Conservation (phyloP, 192 early-diverging fungal species). For the Coemansia sp. region DNA sequence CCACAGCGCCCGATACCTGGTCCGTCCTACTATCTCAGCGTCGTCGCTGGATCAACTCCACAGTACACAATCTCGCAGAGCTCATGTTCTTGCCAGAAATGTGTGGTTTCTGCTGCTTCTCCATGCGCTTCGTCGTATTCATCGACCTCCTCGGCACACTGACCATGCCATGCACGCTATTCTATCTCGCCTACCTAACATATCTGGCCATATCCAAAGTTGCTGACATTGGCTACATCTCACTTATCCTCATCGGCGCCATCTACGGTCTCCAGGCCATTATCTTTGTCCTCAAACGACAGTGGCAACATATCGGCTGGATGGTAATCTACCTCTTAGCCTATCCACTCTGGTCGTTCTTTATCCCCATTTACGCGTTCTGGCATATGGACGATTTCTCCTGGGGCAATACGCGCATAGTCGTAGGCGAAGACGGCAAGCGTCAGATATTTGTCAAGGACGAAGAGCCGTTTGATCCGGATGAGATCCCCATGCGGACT, state of each 20-base stretch:
- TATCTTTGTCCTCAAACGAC: constrained; percentile 86
- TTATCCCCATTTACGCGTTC: constrained; percentile 91
- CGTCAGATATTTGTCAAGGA: constrained; percentile 64
- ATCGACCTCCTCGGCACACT: constrained; percentile 95
- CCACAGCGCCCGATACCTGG: constrained; percentile 96
- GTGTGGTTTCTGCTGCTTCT: constrained; percentile 98
- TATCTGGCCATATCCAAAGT: constrained; percentile 65
- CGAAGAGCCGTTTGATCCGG: constrained; percentile 78
- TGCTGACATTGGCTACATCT: constrained; percentile 73
- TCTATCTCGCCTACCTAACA: constrained; percentile 87
- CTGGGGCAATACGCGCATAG: constrained; percentile 97
- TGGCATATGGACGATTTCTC: constrained; percentile 99
- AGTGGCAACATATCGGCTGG: constrained; percentile 96
- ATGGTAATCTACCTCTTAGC: constrained; percentile 97
- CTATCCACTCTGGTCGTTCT: constrained; percentile 88
- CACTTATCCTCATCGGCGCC: constrained; percentile 83
- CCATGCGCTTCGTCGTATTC: constrained; percentile 98
- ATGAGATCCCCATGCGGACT: constrained; percentile 74
- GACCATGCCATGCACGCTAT: constrained; percentile 90
- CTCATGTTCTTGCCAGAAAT: constrained; percentile 90
- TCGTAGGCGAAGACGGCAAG: constrained; percentile 83
- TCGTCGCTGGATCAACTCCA: constrained; percentile 99
- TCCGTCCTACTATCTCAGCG: constrained; percentile 95
- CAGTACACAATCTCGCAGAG: constrained; percentile 97
- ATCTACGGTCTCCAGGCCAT: constrained; percentile 92